Base-by-base conservation (phyloP, 352 stramenopile genomes). In the Lagenidium giganteum region DNA sequence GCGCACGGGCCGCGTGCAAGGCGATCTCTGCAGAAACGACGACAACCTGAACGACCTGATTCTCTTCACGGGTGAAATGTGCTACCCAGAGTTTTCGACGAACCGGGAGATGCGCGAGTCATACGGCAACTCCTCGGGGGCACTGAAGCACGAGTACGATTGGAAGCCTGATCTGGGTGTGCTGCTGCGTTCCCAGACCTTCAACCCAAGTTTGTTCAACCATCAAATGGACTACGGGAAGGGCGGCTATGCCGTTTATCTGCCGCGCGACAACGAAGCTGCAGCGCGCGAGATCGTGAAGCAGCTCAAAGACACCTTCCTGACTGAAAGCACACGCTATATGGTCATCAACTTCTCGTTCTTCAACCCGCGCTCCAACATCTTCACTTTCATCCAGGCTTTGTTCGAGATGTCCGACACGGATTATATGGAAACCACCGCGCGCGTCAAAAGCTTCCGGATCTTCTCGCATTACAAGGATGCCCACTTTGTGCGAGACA, bases 321-420 rank as follows among this genome's bases (percentile, higher is more conserved):
- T 91, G 33, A 66, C 60, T n/a, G 70, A 85, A 47, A 63, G 54
- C 23, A 74, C 74, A 20, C 62, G 78, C 11, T 90, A 90, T 29
- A 58, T 90, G n/a, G 58, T 33, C 4, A 56, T 67, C 2, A 78
- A 62, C 4, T 85, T 80, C 50, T 65, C 65, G 16, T 77, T 87
- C 39, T 91, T 87, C 62, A 91, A 91, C 39, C 62, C 70, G 33
- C 73, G 57, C n/a, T 85, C 72, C 26, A 70, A 78, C 27, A 76
- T 91, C n/a, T 91, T 91, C 46, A 84, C 72, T 3, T 62, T 78
- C 30, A 54, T 91, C 3, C 70, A 87, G 23, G 72, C 59, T 14
- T 56, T 91, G 0, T 84, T 88, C 29, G 78, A 91, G 45, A 75
- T 88, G 58, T 84, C 67, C 21, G 73, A 83, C 40, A 88, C 78